phyloP scores from a whole-genome alignment of 2,329 filamentous ascomycete genomes.

The Rhytidhysteron rufulum region DNA sequence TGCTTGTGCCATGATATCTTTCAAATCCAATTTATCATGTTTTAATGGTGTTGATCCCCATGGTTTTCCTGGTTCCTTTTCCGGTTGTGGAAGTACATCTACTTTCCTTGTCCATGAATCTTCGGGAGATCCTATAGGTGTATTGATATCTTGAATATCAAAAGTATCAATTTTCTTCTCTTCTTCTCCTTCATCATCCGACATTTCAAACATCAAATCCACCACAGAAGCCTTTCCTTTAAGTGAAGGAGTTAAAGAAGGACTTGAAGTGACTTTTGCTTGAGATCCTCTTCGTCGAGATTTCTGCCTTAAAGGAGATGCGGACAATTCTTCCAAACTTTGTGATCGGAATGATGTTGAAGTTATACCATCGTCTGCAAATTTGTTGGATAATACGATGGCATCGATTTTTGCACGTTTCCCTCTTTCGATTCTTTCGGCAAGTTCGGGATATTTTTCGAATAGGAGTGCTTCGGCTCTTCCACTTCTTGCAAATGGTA shows the following conservation, averaged over 20 bases:
- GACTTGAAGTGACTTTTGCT: conserved; percentile 50
- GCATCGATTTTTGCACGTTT: conserved; percentile 68
- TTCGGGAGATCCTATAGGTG: conserved; percentile 18
- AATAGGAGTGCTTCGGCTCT: conserved; percentile 64
- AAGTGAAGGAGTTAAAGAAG: conserved; percentile 62
- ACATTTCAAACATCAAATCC: conserved; percentile 93
- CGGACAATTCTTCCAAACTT: conserved; percentile 60
- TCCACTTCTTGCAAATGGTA: conserved; percentile 74
- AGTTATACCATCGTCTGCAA: conserved; percentile 62
- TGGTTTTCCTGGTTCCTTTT: conserved; percentile 37
- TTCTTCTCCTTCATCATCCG: conserved; percentile 62
- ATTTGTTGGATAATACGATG: conserved; percentile 63
- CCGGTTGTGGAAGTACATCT: no score
- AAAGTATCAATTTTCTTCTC: no score
- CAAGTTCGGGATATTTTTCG: conserved; percentile 61
- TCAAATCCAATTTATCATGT: conserved; percentile 66
- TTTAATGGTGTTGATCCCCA: conserved; percentile 55
- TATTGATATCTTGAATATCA: conserved; percentile 9
- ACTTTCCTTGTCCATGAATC: conserved; percentile 26
- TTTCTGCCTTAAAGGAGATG: conserved; percentile 46
- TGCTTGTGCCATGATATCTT: conserved; percentile 69
- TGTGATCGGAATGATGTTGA: conserved; percentile 60
- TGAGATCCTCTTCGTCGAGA: conserved; percentile 38
- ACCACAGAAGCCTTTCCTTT: conserved; percentile 64
- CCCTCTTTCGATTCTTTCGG: conserved; percentile 65